A percentile compares a stretch with the other conserved stretches of the same genome.
These are phyloP conservation scores for Myriosclerotinia curreyana DNA, from an alignment of 2,329 filamentous ascomycete genomes.

Conservation along the genomic window DNA sequence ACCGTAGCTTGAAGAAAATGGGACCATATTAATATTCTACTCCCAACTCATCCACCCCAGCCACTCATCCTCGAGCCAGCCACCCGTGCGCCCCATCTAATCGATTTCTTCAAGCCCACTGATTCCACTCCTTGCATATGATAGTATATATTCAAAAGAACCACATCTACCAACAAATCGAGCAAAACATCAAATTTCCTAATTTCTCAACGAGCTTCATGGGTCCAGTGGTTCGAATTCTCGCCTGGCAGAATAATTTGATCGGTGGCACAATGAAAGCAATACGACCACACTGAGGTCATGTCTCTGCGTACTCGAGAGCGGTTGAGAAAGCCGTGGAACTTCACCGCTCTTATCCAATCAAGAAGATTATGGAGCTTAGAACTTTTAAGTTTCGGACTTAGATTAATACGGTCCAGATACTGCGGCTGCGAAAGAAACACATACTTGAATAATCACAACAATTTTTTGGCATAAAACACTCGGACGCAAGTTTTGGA, in stretches of 20 bases:
- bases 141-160: background rate
- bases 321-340: too few species aligned
- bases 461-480: background rate
- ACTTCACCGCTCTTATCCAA: too few species aligned
- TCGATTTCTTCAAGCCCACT: background rate
- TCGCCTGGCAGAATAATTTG: background rate
- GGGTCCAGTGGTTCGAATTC: conserved; percentile 17
- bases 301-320: too few species aligned
- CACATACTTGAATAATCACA: background rate
- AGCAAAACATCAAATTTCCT: background rate
- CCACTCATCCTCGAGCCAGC: too few species aligned
- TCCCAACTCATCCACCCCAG: too few species aligned
- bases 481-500: background rate
- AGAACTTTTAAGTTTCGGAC: too few species aligned
- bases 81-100: too few species aligned
- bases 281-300: conserved; percentile 2
- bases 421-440: background rate
- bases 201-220: background rate
- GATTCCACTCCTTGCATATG: rapidly evolving
- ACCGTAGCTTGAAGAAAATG: too few species aligned
- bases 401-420: too few species aligned
- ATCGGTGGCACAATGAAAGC: background rate
- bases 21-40: too few species aligned
- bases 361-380: too few species aligned
- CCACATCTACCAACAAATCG: rapidly evolving